Conservation (phyloP, 2,329 filamentous ascomycete genomes). For the Eurotiales sp. region DNA sequence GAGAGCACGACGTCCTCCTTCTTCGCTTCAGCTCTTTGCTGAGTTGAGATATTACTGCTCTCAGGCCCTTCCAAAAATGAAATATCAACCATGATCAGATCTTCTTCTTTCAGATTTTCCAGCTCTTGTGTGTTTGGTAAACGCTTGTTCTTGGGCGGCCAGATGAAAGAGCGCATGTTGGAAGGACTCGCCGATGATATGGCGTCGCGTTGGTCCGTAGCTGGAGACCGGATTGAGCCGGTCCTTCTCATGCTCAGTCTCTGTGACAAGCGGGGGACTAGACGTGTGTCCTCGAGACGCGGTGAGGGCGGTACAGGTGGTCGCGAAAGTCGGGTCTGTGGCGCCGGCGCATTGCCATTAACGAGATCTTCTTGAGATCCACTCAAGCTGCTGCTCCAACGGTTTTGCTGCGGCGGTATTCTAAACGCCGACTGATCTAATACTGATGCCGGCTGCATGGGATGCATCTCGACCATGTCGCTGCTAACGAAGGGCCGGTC, state of each 20-base stretch:
- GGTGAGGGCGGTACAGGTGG: neutral
- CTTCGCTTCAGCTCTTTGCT: neutral
- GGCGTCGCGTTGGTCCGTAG: no score
- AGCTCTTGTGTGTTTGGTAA: conserved; percentile 15
- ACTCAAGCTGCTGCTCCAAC: neutral
- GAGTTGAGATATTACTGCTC: neutral
- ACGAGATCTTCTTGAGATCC: neutral
- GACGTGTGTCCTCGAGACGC: conserved; percentile 10
- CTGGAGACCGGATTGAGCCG: neutral
- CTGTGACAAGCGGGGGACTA: conserved; percentile 9
- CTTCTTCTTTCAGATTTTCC: conserved; percentile 12
- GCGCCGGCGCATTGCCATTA: neutral
- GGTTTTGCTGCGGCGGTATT: neutral
- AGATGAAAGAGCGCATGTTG: neutral
- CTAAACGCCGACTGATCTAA: conserved; percentile 8
- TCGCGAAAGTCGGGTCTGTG: neutral
- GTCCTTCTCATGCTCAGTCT: conserved; percentile 10
- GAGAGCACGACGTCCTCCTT: no score
- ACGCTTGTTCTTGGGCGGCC: conserved; percentile 3
- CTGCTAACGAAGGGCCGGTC: neutral
- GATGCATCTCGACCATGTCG: neutral
- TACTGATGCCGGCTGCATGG: conserved; percentile 5
- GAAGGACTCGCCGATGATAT: conserved; percentile 11
- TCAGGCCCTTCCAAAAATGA: conserved; percentile 19
- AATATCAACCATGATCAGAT: conserved; percentile 17